Evolutionary conservation across 768 basidiomycete genomes (phyloP).

Genomic region (Phanerochaete sordida): DNA sequence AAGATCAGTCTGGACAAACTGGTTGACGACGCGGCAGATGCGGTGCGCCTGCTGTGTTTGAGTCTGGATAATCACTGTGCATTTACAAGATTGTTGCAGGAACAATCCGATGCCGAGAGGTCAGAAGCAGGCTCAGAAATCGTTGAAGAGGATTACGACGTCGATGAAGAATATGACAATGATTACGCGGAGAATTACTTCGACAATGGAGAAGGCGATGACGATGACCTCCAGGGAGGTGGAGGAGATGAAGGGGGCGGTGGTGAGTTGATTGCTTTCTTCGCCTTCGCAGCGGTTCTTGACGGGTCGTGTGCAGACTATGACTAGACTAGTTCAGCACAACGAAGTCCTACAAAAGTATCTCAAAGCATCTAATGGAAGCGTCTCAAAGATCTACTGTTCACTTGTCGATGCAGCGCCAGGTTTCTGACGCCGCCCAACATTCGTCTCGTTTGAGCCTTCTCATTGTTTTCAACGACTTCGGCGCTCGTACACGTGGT

Average conservation of each 20-base stretch:
- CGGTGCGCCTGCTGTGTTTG: slow-evolving; percentile 34
- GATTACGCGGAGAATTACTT: slow-evolving; percentile 92
- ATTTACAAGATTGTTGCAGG: slow-evolving; percentile 32
- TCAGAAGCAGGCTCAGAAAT: slow-evolving; percentile 67
- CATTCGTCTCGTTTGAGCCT: background rate
- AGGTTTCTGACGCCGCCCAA: background rate
- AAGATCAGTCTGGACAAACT: slow-evolving; percentile 66
- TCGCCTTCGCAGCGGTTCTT: background rate
- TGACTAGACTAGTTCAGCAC: background rate
- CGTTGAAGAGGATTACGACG: slow-evolving; percentile 74
- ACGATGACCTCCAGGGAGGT: slow-evolving; percentile 73
- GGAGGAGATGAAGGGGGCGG: slow-evolving; percentile 56
- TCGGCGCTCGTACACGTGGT: background rate
- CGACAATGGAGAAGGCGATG: slow-evolving; percentile 84
- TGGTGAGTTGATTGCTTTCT: background rate
- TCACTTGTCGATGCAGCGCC: background rate
- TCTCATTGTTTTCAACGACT: background rate
- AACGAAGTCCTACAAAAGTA: background rate
- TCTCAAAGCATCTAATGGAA: background rate
- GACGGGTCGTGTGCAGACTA: background rate
- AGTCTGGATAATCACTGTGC: background rate
- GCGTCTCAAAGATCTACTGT: background rate
- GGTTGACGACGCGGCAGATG: slow-evolving; percentile 60
- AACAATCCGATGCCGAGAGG: slow-evolving; percentile 67
- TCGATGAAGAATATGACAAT: slow-evolving; percentile 89